phyloP scores from a whole-genome alignment of 345 rosid species.

The Linum trigynum region DNA sequence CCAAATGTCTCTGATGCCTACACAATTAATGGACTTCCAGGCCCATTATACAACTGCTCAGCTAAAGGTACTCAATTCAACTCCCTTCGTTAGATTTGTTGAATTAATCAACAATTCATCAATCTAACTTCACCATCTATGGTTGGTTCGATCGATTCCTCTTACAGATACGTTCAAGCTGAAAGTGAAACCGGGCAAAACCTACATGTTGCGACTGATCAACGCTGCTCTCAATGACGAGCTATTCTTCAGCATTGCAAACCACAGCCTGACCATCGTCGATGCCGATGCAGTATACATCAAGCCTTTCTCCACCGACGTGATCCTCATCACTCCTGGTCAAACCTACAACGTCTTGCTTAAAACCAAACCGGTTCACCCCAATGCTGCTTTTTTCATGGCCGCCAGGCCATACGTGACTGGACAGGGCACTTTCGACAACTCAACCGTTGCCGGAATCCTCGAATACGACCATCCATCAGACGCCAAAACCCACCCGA shows the following conservation, averaged over 20 bases:
- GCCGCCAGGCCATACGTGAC: slow-evolving; percentile 2
- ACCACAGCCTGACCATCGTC: slow-evolving; percentile 16
- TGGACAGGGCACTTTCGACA: slow-evolving; percentile 9
- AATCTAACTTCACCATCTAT: background rate
- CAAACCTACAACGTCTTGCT: slow-evolving; percentile 22
- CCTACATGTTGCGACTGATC: slow-evolving; percentile 20
- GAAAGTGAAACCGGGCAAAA: slow-evolving; percentile 21
- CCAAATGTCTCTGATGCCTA: slow-evolving; percentile 27
- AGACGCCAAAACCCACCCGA: background rate
- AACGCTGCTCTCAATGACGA: slow-evolving; percentile 24
- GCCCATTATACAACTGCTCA: slow-evolving; percentile 23
- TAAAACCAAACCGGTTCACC: slow-evolving; percentile 15
- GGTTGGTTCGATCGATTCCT: background rate
- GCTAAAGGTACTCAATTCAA: slow-evolving; percentile 10
- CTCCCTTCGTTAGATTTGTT: background rate
- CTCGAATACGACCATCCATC: slow-evolving; percentile 7
- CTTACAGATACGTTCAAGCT: slow-evolving; percentile 20
- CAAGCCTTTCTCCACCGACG: slow-evolving; percentile 13
- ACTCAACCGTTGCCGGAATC: slow-evolving; percentile 8
- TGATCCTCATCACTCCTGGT: slow-evolving; percentile 14
- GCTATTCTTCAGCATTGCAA: slow-evolving; percentile 20
- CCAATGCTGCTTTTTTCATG: slow-evolving; percentile 6
- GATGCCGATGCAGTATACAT: slow-evolving; percentile 22
- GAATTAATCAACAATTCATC: background rate
- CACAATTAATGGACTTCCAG: slow-evolving; percentile 22